Evolutionary conservation across 192 early-diverging fungal genomes (phyloP).

Genomic region (Mortierella antarctica): DNA sequence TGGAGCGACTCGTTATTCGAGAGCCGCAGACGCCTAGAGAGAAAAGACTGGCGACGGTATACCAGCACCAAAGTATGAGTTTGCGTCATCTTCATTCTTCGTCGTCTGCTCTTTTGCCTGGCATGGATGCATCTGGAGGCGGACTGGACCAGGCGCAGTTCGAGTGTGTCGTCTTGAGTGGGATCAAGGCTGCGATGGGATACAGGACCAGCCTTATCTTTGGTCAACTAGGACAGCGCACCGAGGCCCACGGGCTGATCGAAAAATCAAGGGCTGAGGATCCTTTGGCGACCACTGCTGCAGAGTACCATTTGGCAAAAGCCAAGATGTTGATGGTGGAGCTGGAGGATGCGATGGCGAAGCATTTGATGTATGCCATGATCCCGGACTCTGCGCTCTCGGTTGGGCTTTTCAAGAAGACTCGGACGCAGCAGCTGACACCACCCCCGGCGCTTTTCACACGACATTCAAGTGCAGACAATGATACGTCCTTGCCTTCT

Average conservation of each 20-base stretch:
- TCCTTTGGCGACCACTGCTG: constrained; percentile 5
- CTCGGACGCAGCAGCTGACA: not conserved
- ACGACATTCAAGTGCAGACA: not conserved
- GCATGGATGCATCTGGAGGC: not conserved
- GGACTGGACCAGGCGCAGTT: constrained; percentile 20
- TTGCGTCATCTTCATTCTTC: not conserved
- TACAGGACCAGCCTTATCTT: constrained; percentile 33
- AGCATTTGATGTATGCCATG: constrained; percentile 35
- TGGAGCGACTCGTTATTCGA: constrained; percentile 61
- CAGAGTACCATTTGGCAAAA: constrained; percentile 30
- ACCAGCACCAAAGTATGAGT: not conserved
- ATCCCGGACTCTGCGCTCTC: constrained; percentile 38
- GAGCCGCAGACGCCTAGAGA: constrained; percentile 65
- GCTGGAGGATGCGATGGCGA: constrained; percentile 35
- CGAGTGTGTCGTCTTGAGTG: constrained; percentile 31
- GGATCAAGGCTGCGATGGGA: constrained; percentile 37
- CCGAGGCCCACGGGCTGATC: constrained; percentile 10
- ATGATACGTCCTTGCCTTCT: not conserved
- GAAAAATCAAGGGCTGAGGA: constrained; percentile 30
- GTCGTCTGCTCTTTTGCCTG: not conserved
- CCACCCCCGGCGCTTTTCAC: constrained; percentile 1
- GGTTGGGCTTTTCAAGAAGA: constrained; percentile 27
- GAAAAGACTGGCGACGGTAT: constrained; percentile 32
- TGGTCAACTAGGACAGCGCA: constrained; percentile 9
- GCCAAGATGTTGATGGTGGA: constrained; percentile 34